Conservation (phyloP, 2,329 filamentous ascomycete species). For the Trichoderma endophyticum region DNA sequence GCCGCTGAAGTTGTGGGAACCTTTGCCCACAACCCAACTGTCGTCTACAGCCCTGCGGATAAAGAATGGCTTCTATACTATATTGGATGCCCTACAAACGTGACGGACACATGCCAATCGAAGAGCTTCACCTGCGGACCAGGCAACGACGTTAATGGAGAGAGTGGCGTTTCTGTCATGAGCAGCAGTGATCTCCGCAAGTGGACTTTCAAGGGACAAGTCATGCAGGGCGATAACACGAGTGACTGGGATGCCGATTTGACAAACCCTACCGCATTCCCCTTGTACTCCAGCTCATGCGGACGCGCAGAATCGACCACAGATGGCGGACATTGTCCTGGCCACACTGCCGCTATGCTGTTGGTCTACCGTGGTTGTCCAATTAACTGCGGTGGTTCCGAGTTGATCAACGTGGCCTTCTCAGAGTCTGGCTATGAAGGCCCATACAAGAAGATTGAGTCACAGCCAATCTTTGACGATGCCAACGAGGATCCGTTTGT, state of each 20-base stretch:
- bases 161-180: conserved; percentile 30
- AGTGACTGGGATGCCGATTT: conserved; percentile 26
- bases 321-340: not conserved
- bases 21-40: conserved; percentile 47
- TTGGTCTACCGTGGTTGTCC: conserved; percentile 24
- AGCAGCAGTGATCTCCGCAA: conserved; percentile 21
- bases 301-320: not conserved
- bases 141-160: conserved; percentile 24
- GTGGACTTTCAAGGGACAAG: conserved; percentile 22
- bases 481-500: conserved; percentile 33
- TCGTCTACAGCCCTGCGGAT: conserved; percentile 44
- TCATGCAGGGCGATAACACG: conserved; percentile 22
- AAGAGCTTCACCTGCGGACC: conserved; percentile 23
- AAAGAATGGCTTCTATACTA: conserved; percentile 42
- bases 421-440: conserved; percentile 19
- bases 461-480: conserved; percentile 21
- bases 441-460: conserved; percentile 22
- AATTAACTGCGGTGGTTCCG: conserved; percentile 20
- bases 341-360: conserved; percentile 22
- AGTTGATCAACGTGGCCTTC: conserved; percentile 24
- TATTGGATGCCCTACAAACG: conserved; percentile 34
- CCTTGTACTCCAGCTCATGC: conserved; percentile 25
- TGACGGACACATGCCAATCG: conserved; percentile 12
- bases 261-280: conserved; percentile 43
- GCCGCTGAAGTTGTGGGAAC: conserved; percentile 38